Conservation (phyloP, 169 alveolate species). For the Plasmodium knowlesi region DNA sequence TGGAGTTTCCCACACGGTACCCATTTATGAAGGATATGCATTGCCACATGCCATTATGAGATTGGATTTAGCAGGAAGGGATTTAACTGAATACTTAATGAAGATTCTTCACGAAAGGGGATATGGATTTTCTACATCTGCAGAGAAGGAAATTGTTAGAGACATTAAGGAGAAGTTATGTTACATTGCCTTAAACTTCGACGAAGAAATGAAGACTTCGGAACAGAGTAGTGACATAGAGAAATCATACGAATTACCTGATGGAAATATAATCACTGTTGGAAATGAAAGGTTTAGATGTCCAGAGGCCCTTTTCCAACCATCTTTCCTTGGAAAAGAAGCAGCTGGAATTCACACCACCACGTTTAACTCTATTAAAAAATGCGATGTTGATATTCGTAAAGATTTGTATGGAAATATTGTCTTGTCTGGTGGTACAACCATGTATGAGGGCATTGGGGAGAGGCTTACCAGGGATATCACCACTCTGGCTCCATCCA, state of each 20-base stretch:
- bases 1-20: slow-evolving; percentile 98
- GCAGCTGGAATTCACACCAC: slow-evolving; percentile 96
- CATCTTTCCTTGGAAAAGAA: slow-evolving; percentile 94
- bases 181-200: slow-evolving; percentile 96
- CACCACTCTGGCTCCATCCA: slow-evolving; percentile 96
- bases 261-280: slow-evolving; percentile 95
- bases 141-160: slow-evolving; percentile 97
- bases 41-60: slow-evolving; percentile 97
- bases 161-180: slow-evolving; percentile 98
- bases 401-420: slow-evolving; percentile 96
- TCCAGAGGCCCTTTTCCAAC: slow-evolving; percentile 98
- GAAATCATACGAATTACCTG: slow-evolving; percentile 98
- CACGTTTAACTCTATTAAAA: slow-evolving; percentile 89
- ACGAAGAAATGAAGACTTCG: slow-evolving; percentile 93
- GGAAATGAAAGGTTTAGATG: slow-evolving; percentile 97
- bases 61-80: slow-evolving; percentile 98
- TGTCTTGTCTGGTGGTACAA: slow-evolving; percentile 98
- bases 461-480: slow-evolving; percentile 98
- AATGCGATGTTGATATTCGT: slow-evolving; percentile 97
- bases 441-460: slow-evolving; percentile 97
- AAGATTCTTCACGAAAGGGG: slow-evolving; percentile 97
- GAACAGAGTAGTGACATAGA: slow-evolving; percentile 89
- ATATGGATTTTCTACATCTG: slow-evolving; percentile 95
- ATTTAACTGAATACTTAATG: slow-evolving; percentile 95
- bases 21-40: slow-evolving; percentile 99